phyloP scores from a whole-genome alignment of 768 basidiomycete species.

The Lactarius sanguifluus region DNA sequence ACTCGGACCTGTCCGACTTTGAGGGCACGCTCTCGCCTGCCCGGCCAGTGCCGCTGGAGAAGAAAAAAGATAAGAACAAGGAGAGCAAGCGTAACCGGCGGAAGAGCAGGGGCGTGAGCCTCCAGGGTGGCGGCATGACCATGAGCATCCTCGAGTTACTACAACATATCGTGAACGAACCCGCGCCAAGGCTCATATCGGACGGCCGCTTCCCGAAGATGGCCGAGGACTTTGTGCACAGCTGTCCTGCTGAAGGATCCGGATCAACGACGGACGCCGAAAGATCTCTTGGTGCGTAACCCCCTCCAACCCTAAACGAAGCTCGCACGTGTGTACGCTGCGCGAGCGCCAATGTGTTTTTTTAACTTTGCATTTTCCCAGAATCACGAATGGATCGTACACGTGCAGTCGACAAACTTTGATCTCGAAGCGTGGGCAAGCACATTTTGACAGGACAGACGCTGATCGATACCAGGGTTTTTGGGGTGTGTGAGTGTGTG shows the following conservation, averaged over 20 bases:
- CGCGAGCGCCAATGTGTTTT: not conserved
- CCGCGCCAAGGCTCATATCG: conserved; percentile 82
- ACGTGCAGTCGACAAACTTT: conserved; percentile 55
- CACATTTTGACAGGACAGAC: conserved; percentile 50
- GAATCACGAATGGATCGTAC: conserved; percentile 76
- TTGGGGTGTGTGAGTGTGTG: not conserved
- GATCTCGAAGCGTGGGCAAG: conserved; percentile 82
- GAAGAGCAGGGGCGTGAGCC: conserved; percentile 88
- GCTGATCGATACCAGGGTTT: conserved; percentile 10
- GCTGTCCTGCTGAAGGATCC: conserved; percentile 92
- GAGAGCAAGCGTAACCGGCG: conserved; percentile 73
- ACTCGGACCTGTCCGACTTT: conserved; percentile 74
- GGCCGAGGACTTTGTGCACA: conserved; percentile 85
- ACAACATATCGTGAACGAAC: conserved; percentile 98
- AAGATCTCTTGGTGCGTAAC: conserved; percentile 72
- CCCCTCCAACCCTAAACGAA: not conserved
- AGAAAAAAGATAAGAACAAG: conserved; percentile 40
- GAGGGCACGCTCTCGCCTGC: conserved; percentile 78
- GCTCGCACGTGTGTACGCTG: not conserved
- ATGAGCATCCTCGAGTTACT: conserved; percentile 97
- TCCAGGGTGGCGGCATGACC: conserved; percentile 94
- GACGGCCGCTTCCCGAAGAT: conserved; percentile 70
- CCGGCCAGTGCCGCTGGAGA: conserved; percentile 52
- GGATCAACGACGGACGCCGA: conserved; percentile 76
- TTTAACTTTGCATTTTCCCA: conserved; percentile 34